Evolutionary conservation across 768 basidiomycete genomes (phyloP).

Genomic region (Kwoniella sp.): DNA sequence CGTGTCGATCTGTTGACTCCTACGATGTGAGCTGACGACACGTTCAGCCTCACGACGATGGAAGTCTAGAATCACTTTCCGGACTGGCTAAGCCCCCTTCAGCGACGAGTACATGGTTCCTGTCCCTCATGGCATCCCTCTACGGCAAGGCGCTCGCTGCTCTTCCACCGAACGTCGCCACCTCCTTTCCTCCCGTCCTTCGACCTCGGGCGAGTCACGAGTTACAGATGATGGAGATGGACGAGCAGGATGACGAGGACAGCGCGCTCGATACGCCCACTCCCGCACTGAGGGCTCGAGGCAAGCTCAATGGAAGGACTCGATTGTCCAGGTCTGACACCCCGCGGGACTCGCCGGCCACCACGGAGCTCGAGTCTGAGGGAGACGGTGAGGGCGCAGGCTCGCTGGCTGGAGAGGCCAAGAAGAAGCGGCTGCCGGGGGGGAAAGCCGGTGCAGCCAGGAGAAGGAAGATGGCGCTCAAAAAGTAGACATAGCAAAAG

Average conservation of each 20-base stretch:
- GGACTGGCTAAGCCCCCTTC: constrained; percentile 26
- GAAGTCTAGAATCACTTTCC: constrained; percentile 25
- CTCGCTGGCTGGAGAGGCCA: constrained; percentile 3
- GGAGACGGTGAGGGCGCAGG: constrained; percentile 15
- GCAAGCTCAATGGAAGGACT: not conserved
- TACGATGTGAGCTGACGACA: not conserved
- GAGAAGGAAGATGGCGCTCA: constrained; percentile 40
- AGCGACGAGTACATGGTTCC: constrained; percentile 33
- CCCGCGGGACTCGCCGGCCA: constrained; percentile 20
- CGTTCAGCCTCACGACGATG: constrained; percentile 35
- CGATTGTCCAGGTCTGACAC: constrained; percentile 1
- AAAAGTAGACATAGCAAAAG: constrained; percentile 16
- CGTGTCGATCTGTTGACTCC: not conserved
- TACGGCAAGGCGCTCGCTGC: constrained; percentile 2
- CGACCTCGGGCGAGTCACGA: not conserved
- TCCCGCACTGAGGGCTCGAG: not conserved
- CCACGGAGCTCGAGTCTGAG: constrained; percentile 22
- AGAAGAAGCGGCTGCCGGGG: constrained; percentile 31
- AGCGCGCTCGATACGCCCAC: constrained; percentile 19
- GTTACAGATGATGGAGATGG: not conserved
- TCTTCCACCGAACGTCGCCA: constrained; percentile 25
- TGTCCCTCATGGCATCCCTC: constrained; percentile 15
- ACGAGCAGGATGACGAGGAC: constrained; percentile 3
- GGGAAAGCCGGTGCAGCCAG: constrained; percentile 35
- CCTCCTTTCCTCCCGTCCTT: constrained; percentile 26